Base-by-base conservation (phyloP, 2,329 filamentous ascomycete genomes). In the Biscogniauxia marginata region DNA sequence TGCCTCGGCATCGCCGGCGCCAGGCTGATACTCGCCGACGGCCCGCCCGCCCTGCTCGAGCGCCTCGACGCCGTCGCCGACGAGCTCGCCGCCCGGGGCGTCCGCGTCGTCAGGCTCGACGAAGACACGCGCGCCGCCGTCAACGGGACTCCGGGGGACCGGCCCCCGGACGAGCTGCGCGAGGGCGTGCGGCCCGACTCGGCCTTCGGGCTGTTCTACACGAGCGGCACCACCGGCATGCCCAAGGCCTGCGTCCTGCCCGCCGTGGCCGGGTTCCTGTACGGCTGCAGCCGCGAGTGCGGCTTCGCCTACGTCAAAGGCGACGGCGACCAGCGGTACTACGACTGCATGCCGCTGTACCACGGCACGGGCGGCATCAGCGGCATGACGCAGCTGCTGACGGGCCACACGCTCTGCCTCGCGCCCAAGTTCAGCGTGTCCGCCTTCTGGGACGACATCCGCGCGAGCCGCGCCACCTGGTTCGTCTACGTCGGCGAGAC, bases 401-500 rank as follows among this genome's bases (percentile, higher is more conserved):
- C 67, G 7, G 79, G 78, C 9, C 71, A 76, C 8, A 85, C 85
- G 0, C 73, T 87, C 30, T 87, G 84, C 65, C 79, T 89, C 39
- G 85, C 83, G 19, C 82, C 81, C 53, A 84, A 81, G 68, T 93
- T 93, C 75, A 88, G 84, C 58, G 85, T 82, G 1, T 81, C 83
- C 0, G 78, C 78, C 18, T 92, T 93, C 76, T 92, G 89, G 89
- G 72, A 74, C 25, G 89, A 93, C 60, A 77, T 91, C 19, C 82
- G 85, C 47, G 86, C 86, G 56, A 86, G 84, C 0, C 73, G 80
- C 13, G 84, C 89, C 0, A 91, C 88, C 0, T 82, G 84, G 65
- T 89, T 92, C 63, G 84, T 89, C 18, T 93, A 93, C 66, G 89
- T 93, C 2, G 89, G 89, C 64, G 89, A 93, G 70, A 90, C 87